These are phyloP conservation scores for Zygosaccharomyces lentus DNA, from an alignment of 805 yeast genomes.

Conservation along the genomic window DNA sequence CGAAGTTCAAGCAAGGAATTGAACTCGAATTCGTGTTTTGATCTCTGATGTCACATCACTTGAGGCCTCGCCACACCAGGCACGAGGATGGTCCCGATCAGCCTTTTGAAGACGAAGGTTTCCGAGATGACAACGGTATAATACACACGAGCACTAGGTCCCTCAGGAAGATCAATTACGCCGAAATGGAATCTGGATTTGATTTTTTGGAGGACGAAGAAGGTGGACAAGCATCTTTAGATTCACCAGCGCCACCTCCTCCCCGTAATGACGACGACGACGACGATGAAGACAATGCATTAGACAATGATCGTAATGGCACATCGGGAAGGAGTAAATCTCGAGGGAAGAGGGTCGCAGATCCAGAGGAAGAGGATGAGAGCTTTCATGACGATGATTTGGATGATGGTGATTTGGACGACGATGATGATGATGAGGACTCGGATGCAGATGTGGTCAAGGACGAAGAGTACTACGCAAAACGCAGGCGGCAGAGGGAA, in stretches of 20 bases:
- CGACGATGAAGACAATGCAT: conserved; percentile 7
- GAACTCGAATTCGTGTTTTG: conserved; percentile 1
- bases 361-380: conserved; percentile 31
- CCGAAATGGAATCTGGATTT: conserved; percentile 34
- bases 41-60: conserved; percentile 15
- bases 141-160: conserved; percentile 34
- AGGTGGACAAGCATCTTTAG: conserved; percentile 3
- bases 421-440: conserved; percentile 42
- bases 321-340: conserved; percentile 8
- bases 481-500: conserved; percentile 20
- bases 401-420: conserved; percentile 33
- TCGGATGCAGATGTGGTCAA: conserved; percentile 25
- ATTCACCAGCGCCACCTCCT: not conserved
- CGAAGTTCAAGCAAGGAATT: not conserved
- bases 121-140: conserved; percentile 30
- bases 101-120: conserved; percentile 12
- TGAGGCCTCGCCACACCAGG: conserved; percentile 10
- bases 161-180: conserved; percentile 35
- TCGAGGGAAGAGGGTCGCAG: conserved; percentile 7
- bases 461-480: conserved; percentile 23
- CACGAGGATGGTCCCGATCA: conserved; percentile 15
- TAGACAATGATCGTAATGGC: conserved; percentile 7
- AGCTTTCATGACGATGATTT: conserved; percentile 35
- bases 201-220: conserved; percentile 31
- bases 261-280: conserved; percentile 20